These are phyloP conservation scores for Solanum pimpinellifolium DNA, from an alignment of 257 asterid genomes.

Conservation along the genomic window DNA sequence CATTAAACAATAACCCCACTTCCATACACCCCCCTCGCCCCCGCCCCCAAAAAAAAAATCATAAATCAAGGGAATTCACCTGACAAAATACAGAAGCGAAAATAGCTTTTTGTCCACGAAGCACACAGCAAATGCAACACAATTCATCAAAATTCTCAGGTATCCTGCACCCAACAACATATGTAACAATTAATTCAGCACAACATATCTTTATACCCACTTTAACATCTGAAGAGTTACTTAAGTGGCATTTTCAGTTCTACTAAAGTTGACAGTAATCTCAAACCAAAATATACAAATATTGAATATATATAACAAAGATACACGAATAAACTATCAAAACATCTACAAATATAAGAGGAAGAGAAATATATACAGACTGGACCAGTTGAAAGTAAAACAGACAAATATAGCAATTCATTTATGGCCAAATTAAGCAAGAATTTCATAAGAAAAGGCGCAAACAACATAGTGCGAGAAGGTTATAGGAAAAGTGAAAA, in stretches of 20 bases:
- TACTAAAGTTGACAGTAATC: neutral
- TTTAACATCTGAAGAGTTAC: neutral
- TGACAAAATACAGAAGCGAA: constrained; percentile 71
- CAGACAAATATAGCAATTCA: neutral
- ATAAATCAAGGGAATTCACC: constrained; percentile 23
- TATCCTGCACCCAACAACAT: constrained; percentile 6
- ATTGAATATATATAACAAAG: neutral
- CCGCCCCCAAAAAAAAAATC: neutral
- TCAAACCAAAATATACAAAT: neutral
- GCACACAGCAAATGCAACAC: constrained; percentile 84
- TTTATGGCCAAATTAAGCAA: neutral
- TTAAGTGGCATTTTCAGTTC: neutral
- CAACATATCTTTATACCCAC: neutral
- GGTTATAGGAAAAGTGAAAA: neutral
- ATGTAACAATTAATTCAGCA: neutral
- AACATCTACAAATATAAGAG: neutral
- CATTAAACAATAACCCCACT: constrained; percentile 2
- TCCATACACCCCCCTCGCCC: neutral
- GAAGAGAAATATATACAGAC: neutral
- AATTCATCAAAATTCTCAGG: constrained; percentile 71
- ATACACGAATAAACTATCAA: neutral
- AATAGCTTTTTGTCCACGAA: constrained; percentile 65
- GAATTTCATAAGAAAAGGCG: neutral
- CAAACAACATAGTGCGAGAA: neutral
- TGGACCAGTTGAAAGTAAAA: neutral